phyloP scores from a whole-genome alignment of 805 yeast species.

The Lipomyces starkeyi region DNA sequence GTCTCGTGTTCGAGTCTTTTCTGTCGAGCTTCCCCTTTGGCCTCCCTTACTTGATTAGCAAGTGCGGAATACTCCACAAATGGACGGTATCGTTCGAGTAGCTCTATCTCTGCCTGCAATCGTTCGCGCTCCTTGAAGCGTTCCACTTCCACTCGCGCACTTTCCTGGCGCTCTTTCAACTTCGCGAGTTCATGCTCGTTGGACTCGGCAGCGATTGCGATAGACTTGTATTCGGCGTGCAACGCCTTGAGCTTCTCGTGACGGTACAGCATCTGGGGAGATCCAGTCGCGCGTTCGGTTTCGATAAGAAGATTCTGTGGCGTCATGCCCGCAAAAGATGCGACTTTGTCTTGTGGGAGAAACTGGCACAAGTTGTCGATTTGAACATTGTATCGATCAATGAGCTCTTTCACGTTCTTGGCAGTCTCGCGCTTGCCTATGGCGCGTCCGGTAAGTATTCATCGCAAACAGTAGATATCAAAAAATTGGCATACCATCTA shows the following conservation, averaged over 20 bases:
- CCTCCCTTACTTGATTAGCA: constrained; percentile 42
- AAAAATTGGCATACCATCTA: constrained; percentile 42
- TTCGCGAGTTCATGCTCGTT: constrained; percentile 43
- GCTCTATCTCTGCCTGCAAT: constrained; percentile 24
- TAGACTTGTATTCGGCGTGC: constrained; percentile 51
- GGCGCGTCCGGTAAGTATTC: constrained; percentile 30
- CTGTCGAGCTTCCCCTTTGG: constrained; percentile 38
- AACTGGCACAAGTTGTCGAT: constrained; percentile 92
- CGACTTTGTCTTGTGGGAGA: constrained; percentile 93
- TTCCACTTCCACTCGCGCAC: constrained; percentile 56
- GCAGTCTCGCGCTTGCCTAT: constrained; percentile 40
- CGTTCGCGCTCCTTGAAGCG: constrained; percentile 45
- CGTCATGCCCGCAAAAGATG: constrained; percentile 82
- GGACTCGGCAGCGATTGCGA: constrained; percentile 27
- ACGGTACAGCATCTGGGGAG: constrained; percentile 58
- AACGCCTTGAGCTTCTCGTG: constrained; percentile 63
- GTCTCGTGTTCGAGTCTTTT: constrained; percentile 21
- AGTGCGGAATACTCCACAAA: constrained; percentile 24
- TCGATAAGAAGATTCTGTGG: constrained; percentile 76
- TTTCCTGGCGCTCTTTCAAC: constrained; percentile 49
- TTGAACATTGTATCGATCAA: constrained; percentile 70
- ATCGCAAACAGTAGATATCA: neutral
- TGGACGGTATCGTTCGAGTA: constrained; percentile 23
- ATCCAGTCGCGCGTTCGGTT: constrained; percentile 80
- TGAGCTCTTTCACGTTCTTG: constrained; percentile 51